Evolutionary conservation across 2,329 filamentous ascomycete genomes (phyloP).

Genomic region (Claviceps maximensis): DNA sequence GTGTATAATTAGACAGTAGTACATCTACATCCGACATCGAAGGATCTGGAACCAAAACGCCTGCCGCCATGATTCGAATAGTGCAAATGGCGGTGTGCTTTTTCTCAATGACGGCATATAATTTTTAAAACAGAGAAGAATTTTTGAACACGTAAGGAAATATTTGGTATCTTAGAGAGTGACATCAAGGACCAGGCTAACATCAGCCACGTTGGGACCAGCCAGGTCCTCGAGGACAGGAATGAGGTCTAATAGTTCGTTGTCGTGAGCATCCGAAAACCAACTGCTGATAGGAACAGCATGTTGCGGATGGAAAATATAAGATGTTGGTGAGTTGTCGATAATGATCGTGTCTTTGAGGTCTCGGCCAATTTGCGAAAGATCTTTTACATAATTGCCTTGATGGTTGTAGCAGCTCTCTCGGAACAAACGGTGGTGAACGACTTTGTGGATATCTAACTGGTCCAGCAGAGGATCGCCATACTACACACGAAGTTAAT

Average conservation of each 20-base stretch:
- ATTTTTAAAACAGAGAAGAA: constrained; percentile 17
- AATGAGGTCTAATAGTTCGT: constrained; percentile 93
- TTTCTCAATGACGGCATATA: constrained; percentile 17
- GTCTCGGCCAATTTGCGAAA: constrained; percentile 92
- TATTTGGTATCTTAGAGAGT: constrained; percentile 41
- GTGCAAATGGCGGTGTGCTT: constrained; percentile 22
- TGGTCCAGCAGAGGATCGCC: constrained; percentile 93
- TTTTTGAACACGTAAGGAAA: constrained; percentile 13
- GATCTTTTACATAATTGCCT: constrained; percentile 98
- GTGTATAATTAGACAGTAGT: constrained; percentile 40
- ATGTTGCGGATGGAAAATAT: constrained; percentile 98
- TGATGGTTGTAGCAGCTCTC: constrained; percentile 99
- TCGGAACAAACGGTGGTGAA: constrained; percentile 90
- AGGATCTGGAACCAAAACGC: constrained; percentile 40
- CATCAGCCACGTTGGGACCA: constrained; percentile 76
- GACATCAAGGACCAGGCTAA: constrained; percentile 95
- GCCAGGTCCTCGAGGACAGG: constrained; percentile 96
- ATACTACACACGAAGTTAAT: constrained; percentile 44
- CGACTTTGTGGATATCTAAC: constrained; percentile 90
- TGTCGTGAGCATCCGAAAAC: constrained; percentile 99
- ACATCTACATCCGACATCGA: constrained; percentile 37
- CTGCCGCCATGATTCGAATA: constrained; percentile 38
- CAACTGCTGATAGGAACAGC: constrained; percentile 98
- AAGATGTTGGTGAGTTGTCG: constrained; percentile 97
- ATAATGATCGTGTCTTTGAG: constrained; percentile 98